Conservation (phyloP, 2,329 filamentous ascomycete species). For the Apiospora sp. region DNA sequence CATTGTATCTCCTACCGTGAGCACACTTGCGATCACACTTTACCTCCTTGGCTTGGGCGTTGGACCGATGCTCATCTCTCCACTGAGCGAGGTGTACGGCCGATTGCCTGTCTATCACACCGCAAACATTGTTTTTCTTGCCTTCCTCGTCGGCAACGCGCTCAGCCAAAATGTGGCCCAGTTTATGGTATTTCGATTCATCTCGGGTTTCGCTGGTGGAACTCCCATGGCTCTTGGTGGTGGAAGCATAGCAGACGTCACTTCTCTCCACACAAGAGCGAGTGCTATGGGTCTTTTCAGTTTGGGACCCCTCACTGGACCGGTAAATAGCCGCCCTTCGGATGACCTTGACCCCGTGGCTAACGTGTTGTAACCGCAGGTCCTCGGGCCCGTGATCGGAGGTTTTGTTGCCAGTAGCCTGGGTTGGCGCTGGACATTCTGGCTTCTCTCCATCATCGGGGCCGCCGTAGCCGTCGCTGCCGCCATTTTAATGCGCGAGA, state of each 20-base stretch:
- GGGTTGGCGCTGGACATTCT: constrained; percentile 40
- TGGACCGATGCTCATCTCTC: neutral
- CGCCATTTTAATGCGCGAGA: constrained; percentile 67
- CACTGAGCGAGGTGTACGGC: constrained; percentile 7
- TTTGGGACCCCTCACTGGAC: constrained; percentile 48
- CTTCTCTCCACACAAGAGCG: constrained; percentile 39
- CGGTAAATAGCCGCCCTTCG: constrained; percentile 26
- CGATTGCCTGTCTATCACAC: neutral
- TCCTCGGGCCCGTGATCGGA: constrained; percentile 56
- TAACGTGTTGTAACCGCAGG: constrained; percentile 28
- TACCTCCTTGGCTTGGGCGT: constrained; percentile 11
- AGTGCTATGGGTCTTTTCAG: constrained; percentile 47
- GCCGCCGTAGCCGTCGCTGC: constrained; percentile 37
- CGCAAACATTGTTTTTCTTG: neutral
- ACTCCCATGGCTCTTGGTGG: constrained; percentile 45
- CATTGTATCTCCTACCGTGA: neutral
- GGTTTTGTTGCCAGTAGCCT: constrained; percentile 39
- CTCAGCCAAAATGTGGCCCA: neutral
- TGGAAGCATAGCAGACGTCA: constrained; percentile 48
- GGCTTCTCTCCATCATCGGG: constrained; percentile 2
- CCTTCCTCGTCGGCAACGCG: constrained; percentile 3
- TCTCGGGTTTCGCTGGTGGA: constrained; percentile 41
- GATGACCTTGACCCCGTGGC: too few relatives aligned
- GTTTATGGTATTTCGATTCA: constrained; percentile 34
- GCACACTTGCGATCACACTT: neutral